Base-by-base conservation (phyloP, 2,329 filamentous ascomycete genomes). In the Drechslera avenae region DNA sequence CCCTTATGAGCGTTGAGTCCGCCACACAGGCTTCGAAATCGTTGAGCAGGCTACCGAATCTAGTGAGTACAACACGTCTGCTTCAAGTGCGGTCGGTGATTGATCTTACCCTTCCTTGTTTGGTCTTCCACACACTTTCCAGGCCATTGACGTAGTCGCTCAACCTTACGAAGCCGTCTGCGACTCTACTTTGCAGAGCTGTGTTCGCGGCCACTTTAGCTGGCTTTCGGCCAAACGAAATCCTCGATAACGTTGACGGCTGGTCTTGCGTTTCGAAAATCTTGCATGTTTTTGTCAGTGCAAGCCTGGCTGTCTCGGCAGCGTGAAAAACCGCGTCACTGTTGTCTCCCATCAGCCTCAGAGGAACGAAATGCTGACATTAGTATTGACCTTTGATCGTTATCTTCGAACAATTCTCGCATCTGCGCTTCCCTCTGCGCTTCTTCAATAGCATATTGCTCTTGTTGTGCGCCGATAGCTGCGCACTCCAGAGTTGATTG, bases 1-100 rank as follows among this genome's bases (percentile, higher is more conserved):
- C 39, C 37, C 32, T 47, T 43, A 19, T 57, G 55, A 8, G 30
- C 45, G 39, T 57, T 41, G 4, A 55, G 34, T 18, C 14, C 41
- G 9, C 33, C 19, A 17, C 55, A 57, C 1, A 57, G 10, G 6
- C 41, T 34, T 14, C 47, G 40, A 46, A 49, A 49, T 14, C 36
- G 19, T 12, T 28, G 14, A 37, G 21, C 23, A 12, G 21, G 18
- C 46, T 39, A 14, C 21, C 5, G 12, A 10, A 36, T 13, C 4
- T 6, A 17, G 34, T 36, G 21, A 37, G 46, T 8, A 43, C 41
- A 10, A 31, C 5, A 21, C 12, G n/a, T 21, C 5, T 37, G 5
- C 18, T 37, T 23, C 2, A 12, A 10, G 17, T 1, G 17, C 13
- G 16, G 30, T 12, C 28, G 39, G 5, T 32, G 30, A 31, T 41